Base-by-base conservation (phyloP, 1,139 yeast genomes). In the Lodderomyces theae region DNA sequence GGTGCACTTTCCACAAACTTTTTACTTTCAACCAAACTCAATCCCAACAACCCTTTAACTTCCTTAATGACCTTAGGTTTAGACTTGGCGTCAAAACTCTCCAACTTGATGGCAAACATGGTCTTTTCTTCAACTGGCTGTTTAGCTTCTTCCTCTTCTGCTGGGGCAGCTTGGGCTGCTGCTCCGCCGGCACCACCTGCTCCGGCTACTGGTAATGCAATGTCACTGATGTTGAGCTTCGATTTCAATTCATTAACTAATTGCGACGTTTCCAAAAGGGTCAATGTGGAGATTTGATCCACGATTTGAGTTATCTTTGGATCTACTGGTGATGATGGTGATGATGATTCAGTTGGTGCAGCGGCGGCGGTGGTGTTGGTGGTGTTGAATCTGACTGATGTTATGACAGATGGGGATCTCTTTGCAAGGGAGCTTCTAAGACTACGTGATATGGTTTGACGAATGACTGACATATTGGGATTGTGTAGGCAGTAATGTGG, bases 1-100 rank as follows among this genome's bases (percentile, higher is more conserved):
- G 99, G 99, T 48, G 98, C 97, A 57, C 90, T 72, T 72, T 92
- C 99, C 45, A 94, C 99, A 53, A 92, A 87, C 73, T 92, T 92
- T 81, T 92, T 94, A 48, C 97, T 87, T 63, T 92, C 98, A 47
- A 92, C 98, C 54, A 92, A 77, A 13, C 96, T 88, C 59, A 92
- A 77, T 8, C 97, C 97, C 58, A 92, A 77, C 63, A 92, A 74
- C 48, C 86, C 78, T 77, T 92, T 92, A 54, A 92, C 95, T 72
- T 92, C 98, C 75, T 92, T 92, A 65, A 92, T 94, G 62, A 92
- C 80, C 84, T 92, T 92, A 50, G 99, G 97, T 77, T 92, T 92
- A 45, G 96, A 72, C 72, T 90, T 89, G 48, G 97, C 80, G 57
- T 92, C 99, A 56, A 92, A 90, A 33, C 94, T 79, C 65, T 92